phyloP scores from a whole-genome alignment of 495 filamentous ascomycete genomes.

The Aspergillus olivimuriae region DNA sequence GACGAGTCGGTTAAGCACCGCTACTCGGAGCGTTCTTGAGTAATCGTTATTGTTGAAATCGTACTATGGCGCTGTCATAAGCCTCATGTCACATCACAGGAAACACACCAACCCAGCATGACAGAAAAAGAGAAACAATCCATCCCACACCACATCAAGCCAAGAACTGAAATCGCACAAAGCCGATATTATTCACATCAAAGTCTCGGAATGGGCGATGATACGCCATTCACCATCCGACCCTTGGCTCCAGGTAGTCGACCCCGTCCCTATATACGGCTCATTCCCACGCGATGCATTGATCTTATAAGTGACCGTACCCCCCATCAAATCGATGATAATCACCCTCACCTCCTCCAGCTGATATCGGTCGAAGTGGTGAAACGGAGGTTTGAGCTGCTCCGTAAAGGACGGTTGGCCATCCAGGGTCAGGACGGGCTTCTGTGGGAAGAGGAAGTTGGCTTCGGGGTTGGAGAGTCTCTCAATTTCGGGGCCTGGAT shows the following conservation, averaged over 20 bases:
- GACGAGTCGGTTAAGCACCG: too few species aligned
- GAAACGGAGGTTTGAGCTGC: constrained; percentile 32
- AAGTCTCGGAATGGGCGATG: constrained; percentile 32
- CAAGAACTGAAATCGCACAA: not conserved
- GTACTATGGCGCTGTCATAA: too few species aligned
- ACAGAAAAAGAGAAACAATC: not conserved
- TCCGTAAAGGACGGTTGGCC: constrained; percentile 19
- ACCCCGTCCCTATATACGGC: constrained; percentile 26
- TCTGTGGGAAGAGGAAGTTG: constrained; percentile 36
- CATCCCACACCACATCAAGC: not conserved
- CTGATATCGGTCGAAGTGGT: constrained; percentile 38
- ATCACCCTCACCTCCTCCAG: constrained; percentile 33
- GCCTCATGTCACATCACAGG: too few species aligned
- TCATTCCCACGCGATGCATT: constrained; percentile 21
- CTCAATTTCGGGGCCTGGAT: constrained; percentile 33
- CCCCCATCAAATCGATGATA: constrained; percentile 43
- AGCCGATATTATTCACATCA: too few species aligned
- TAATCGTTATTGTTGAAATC: too few species aligned
- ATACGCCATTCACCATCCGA: constrained; percentile 42
- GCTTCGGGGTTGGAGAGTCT: constrained; percentile 31
- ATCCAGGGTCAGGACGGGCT: constrained; percentile 29
- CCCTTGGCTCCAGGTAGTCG: constrained; percentile 40
- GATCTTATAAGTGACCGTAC: constrained; percentile 32
- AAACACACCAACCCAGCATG: too few species aligned
- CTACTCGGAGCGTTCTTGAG: too few species aligned